phyloP scores from a whole-genome alignment of 202 grass and related monocot species.

The Panicum virgatum region DNA sequence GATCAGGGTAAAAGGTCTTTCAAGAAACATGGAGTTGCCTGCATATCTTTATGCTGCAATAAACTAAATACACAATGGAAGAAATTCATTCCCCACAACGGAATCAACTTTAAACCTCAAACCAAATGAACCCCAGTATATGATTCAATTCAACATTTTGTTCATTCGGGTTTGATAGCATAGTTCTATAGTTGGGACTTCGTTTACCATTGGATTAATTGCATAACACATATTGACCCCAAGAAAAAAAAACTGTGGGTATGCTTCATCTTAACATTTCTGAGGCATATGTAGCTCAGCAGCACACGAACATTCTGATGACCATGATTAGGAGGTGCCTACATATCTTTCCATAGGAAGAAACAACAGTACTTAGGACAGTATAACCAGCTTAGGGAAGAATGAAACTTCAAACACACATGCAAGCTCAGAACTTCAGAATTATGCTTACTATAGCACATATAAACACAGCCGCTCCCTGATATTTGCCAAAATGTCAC shows the following conservation, averaged over 20 bases:
- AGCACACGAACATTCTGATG: background rate
- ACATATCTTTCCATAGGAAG: background rate
- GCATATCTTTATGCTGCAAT: background rate
- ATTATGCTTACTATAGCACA: background rate
- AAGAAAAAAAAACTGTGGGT: no score
- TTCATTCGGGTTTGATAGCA: no score
- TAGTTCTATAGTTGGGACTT: no score
- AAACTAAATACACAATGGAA: background rate
- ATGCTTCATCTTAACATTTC: background rate
- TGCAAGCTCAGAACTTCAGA: background rate
- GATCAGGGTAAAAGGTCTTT: background rate
- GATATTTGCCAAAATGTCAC: background rate
- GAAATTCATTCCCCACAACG: background rate
- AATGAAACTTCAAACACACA: slow-evolving; percentile 1
- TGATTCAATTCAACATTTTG: no score
- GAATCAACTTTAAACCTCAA: background rate
- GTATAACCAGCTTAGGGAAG: background rate
- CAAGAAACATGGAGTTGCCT: background rate
- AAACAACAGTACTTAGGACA: slow-evolving; percentile 14
- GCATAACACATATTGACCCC: no score
- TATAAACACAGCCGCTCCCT: background rate
- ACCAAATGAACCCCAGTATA: background rate
- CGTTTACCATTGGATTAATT: no score
- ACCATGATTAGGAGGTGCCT: background rate
- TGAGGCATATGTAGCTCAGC: background rate